These are phyloP conservation scores for Incumbomyces lentus DNA, from an alignment of 2,329 filamentous ascomycete species.

Conservation along the genomic window DNA sequence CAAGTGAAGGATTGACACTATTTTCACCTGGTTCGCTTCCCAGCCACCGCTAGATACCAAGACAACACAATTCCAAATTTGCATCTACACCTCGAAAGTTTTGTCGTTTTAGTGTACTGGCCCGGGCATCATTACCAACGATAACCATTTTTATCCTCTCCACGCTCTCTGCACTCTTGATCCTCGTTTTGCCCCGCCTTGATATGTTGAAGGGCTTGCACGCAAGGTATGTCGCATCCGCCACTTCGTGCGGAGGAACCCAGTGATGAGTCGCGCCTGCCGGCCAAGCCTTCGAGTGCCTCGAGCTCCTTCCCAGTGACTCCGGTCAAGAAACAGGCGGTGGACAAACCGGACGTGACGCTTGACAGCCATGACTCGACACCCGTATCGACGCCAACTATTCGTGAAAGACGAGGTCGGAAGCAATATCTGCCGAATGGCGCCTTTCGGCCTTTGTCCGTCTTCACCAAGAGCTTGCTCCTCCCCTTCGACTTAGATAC, in stretches of 20 bases:
- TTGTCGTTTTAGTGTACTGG: too few species aligned
- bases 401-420: slow-evolving; percentile 6
- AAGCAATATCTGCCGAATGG: slow-evolving; percentile 3
- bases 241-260: not conserved
- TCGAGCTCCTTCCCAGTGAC: slow-evolving; percentile 1
- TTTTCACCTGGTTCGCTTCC: too few species aligned
- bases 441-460: slow-evolving; percentile 13
- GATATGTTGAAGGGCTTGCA: too few species aligned
- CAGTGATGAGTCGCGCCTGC: not conserved
- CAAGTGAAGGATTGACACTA: too few species aligned
- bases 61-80: not conserved
- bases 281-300: not conserved
- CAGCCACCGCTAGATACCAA: not conserved
- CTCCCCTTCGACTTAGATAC: slow-evolving; percentile 16
- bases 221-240: not conserved
- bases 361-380: not conserved
- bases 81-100: not conserved
- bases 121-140: too few species aligned
- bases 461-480: slow-evolving; percentile 11
- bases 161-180: too few species aligned
- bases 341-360: not conserved
- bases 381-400: not conserved
- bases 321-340: not conserved
- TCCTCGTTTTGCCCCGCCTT: too few species aligned
- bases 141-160: too few species aligned